A percentile compares a stretch with the other conserved stretches of the same genome.
These are phyloP conservation scores for Aspergillus bombycis DNA, from an alignment of 2,329 filamentous ascomycete genomes.

Conservation along the genomic window DNA sequence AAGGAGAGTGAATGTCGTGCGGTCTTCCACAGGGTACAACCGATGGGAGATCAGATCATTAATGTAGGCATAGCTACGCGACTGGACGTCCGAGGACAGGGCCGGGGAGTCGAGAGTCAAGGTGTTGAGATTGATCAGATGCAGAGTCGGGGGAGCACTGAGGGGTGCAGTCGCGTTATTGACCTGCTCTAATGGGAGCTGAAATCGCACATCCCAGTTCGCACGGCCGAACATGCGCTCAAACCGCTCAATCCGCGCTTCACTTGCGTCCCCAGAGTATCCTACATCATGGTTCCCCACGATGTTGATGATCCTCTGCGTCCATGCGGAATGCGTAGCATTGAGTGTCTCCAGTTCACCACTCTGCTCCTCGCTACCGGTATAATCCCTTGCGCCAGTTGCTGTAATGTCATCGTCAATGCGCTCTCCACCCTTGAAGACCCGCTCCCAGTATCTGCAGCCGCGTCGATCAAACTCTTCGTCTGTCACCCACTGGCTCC, in stretches of 20 bases:
- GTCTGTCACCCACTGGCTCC: constrained; percentile 92
- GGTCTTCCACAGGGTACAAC: constrained; percentile 62
- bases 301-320: constrained; percentile 79
- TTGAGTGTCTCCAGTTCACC: constrained; percentile 35
- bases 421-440: constrained; percentile 70
- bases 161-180: neutral
- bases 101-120: constrained; percentile 92
- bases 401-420: constrained; percentile 55
- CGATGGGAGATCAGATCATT: constrained; percentile 62
- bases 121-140: constrained; percentile 84
- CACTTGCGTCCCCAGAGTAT: constrained; percentile 87
- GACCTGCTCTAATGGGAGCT: constrained; percentile 48
- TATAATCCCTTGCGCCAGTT: constrained; percentile 38
- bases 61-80: constrained; percentile 74
- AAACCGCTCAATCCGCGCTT: constrained; percentile 76
- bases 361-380: constrained; percentile 39
- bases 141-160: constrained; percentile 61
- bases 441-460: constrained; percentile 75
- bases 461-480: constrained; percentile 78
- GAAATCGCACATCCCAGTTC: constrained; percentile 86
- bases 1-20: constrained; percentile 74
- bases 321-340: constrained; percentile 61
- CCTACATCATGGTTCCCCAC: constrained; percentile 96
- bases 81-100: constrained; percentile 66
- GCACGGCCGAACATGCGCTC: constrained; percentile 81